These are phyloP conservation scores for Chenopodium formosanum DNA, from an alignment of 148 eudicot species.

Conservation along the genomic window DNA sequence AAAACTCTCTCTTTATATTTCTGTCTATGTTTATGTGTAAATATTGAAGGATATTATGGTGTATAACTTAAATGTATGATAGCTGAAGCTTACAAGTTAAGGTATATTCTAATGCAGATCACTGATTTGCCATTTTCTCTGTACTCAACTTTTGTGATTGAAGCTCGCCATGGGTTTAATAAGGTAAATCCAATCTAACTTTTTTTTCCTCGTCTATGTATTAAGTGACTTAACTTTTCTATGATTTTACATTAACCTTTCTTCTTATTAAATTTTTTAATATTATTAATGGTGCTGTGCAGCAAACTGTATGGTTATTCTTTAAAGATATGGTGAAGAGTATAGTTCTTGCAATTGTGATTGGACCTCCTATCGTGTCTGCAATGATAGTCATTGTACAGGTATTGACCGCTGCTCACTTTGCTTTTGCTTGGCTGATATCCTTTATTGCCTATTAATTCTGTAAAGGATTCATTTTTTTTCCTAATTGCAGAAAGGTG, in stretches of 20 bases:
- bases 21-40: background rate
- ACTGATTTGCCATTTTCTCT: conserved; percentile 96
- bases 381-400: conserved; percentile 91
- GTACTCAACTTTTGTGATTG: conserved; percentile 92
- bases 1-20: background rate
- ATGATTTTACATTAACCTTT: background rate
- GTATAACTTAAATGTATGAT: background rate
- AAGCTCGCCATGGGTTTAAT: conserved; percentile 98
- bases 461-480: background rate
- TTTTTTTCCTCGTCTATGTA: background rate
- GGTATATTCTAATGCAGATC: conserved; percentile 51
- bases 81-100: conserved; percentile 20
- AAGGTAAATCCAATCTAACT: conserved; percentile 44
- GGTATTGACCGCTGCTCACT: conserved; percentile 40
- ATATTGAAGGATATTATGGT: background rate
- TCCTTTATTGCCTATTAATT: background rate
- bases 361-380: conserved; percentile 97
- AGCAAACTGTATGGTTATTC: conserved; percentile 94
- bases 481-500: conserved; percentile 77
- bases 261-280: conserved; percentile 8
- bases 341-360: conserved; percentile 57
- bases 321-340: conserved; percentile 90
- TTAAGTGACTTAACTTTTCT: background rate
- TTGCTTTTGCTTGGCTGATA: background rate
- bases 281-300: conserved; percentile 28